These are phyloP conservation scores for Kwoniella europaea DNA, from an alignment of 768 basidiomycete species.

Conservation along the genomic window DNA sequence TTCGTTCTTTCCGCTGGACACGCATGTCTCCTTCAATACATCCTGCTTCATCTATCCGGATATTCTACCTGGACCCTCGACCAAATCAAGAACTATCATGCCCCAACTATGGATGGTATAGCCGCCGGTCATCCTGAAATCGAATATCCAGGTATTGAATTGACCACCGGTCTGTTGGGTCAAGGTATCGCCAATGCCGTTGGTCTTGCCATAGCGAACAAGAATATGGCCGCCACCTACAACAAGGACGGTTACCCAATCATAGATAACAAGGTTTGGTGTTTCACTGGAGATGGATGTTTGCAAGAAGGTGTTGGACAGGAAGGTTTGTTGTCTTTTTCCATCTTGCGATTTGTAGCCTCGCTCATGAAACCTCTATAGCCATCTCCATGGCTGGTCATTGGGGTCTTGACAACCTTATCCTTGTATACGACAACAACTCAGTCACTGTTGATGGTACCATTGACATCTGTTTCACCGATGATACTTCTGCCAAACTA, in stretches of 20 bases:
- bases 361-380: conserved; percentile 5
- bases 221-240: conserved; percentile 51
- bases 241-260: conserved; percentile 48
- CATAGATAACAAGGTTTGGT: conserved; percentile 52
- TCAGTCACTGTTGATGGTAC: conserved; percentile 54
- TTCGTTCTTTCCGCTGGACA: conserved; percentile 56
- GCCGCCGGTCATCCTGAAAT: conserved; percentile 55
- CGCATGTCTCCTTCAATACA: conserved; percentile 57
- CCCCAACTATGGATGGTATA: conserved; percentile 44
- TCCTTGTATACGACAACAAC: conserved; percentile 58
- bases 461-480: conserved; percentile 56
- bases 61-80: conserved; percentile 57
- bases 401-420: conserved; percentile 54
- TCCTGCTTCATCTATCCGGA: conserved; percentile 56
- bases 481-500: conserved; percentile 56
- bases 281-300: conserved; percentile 57
- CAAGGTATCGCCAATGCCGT: conserved; percentile 58
- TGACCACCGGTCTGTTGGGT: conserved; percentile 56
- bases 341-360: not conserved
- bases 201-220: conserved; percentile 54
- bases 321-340: conserved; percentile 42
- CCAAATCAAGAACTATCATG: conserved; percentile 55
- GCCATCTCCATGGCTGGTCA: conserved; percentile 56
- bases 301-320: conserved; percentile 58
- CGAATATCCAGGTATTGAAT: conserved; percentile 47